Conservation (phyloP, 2,329 filamentous ascomycete species). For the Aureobasidium sp. region DNA sequence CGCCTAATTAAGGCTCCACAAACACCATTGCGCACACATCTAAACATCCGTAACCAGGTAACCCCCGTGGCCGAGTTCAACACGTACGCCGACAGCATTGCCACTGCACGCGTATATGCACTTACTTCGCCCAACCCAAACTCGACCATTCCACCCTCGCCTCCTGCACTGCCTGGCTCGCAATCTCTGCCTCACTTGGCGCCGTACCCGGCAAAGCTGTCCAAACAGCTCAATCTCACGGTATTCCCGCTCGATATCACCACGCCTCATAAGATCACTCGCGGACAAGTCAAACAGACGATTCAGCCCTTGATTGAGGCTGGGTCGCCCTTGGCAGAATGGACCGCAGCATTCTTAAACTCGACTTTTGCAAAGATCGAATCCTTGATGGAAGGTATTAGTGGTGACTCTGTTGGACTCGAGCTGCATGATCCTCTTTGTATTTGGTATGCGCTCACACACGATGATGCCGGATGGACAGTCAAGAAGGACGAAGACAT, state of each 20-base stretch:
- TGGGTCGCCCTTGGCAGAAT: slow-evolving; percentile 39
- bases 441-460: slow-evolving; percentile 27
- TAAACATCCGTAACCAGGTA: slow-evolving; percentile 39
- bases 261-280: slow-evolving; percentile 36
- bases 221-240: slow-evolving; percentile 37
- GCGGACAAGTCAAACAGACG: slow-evolving; percentile 32
- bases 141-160: slow-evolving; percentile 68
- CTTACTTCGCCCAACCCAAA: slow-evolving; percentile 53
- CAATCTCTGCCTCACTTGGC: slow-evolving; percentile 22
- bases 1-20: slow-evolving; percentile 34
- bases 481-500: slow-evolving; percentile 62
- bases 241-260: slow-evolving; percentile 46
- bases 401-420: slow-evolving; percentile 33
- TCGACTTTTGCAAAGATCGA: slow-evolving; percentile 42
- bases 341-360: slow-evolving; percentile 39
- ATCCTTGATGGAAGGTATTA: slow-evolving; percentile 31
- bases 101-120: slow-evolving; percentile 43
- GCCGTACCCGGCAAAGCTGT: slow-evolving; percentile 38
- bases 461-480: slow-evolving; percentile 28
- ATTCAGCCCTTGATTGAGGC: slow-evolving; percentile 25
- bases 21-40: slow-evolving; percentile 26
- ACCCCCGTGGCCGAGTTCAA: slow-evolving; percentile 91
- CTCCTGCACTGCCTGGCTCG: slow-evolving; percentile 36
- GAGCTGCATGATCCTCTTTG: slow-evolving; percentile 42
- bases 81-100: slow-evolving; percentile 68